Conservation (phyloP, 2,329 filamentous ascomycete species). For the Ceratocystis papillata region DNA sequence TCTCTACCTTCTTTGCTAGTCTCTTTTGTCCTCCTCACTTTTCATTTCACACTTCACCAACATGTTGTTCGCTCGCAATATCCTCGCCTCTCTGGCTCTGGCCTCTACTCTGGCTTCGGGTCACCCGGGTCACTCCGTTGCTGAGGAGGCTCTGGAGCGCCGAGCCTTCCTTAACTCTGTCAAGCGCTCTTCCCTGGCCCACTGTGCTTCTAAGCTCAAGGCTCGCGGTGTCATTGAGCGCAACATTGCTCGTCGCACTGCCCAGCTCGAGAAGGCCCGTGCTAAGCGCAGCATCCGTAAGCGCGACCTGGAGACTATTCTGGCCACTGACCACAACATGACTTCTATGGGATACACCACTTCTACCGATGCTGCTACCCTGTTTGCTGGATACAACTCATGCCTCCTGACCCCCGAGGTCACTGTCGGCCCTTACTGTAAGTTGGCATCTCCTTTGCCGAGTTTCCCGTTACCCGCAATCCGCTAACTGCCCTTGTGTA, state of each 20-base stretch:
- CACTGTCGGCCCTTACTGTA: constrained; percentile 40
- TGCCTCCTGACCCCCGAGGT: constrained; percentile 43
- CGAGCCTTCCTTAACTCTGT: constrained; percentile 35
- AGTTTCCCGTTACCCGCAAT: neutral
- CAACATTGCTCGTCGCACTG: constrained; percentile 38
- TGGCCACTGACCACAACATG: constrained; percentile 33
- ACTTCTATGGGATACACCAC: constrained; percentile 30
- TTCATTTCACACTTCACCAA: neutral
- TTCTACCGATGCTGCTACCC: constrained; percentile 28
- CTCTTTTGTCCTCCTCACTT: neutral
- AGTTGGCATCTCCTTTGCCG: constrained; percentile 12
- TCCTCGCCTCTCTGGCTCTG: constrained; percentile 23
- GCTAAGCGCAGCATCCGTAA: constrained; percentile 30
- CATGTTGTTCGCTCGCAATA: constrained; percentile 21
- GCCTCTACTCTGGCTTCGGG: constrained; percentile 28
- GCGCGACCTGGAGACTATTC: constrained; percentile 29
- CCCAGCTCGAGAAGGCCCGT: constrained; percentile 35
- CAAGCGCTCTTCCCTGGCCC: constrained; percentile 36
- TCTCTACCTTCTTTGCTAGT: neutral
- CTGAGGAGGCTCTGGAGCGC: constrained; percentile 41
- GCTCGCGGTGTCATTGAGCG: constrained; percentile 38
- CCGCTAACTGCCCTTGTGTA: neutral
- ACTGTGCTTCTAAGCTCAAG: constrained; percentile 39
- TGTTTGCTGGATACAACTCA: constrained; percentile 34
- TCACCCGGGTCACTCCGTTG: constrained; percentile 41